Percentiles rank a stretch among this genome's conserved stretches.
phyloP scores from a whole-genome alignment of 2,329 filamentous ascomycete species.

The Ceratocystis colombiana region DNA sequence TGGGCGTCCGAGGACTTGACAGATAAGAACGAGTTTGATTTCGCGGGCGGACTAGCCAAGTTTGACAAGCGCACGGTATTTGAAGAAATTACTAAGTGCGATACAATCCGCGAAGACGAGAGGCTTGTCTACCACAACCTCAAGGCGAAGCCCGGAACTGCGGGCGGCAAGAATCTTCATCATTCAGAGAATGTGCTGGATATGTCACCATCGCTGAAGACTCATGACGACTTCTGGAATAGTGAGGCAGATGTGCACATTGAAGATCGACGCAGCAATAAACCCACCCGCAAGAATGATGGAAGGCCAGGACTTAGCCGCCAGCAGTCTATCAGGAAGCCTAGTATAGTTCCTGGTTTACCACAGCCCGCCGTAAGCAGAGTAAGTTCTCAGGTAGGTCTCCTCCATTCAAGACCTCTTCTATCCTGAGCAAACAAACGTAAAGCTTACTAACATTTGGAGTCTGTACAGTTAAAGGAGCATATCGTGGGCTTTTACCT shows the following conservation, averaged over 20 bases:
- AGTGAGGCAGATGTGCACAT: slow-evolving; percentile 53
- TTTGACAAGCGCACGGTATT: slow-evolving; percentile 92
- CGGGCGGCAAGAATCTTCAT: slow-evolving; percentile 80
- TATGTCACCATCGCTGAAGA: slow-evolving; percentile 35
- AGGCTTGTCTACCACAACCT: slow-evolving; percentile 88
- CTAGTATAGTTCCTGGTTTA: slow-evolving; percentile 36
- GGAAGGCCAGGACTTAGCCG: slow-evolving; percentile 18
- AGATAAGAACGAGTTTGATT: slow-evolving; percentile 93
- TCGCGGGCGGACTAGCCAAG: slow-evolving; percentile 77
- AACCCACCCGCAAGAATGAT: slow-evolving; percentile 20
- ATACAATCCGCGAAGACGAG: slow-evolving; percentile 78
- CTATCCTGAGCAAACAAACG: neutral
- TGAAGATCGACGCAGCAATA: slow-evolving; percentile 23
- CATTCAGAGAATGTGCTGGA: slow-evolving; percentile 87
- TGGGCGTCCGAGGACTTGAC: slow-evolving; percentile 96
- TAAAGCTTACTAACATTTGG: neutral
- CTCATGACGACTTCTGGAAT: slow-evolving; percentile 54
- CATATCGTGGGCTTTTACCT: slow-evolving; percentile 43
- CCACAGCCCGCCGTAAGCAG: slow-evolving; percentile 39
- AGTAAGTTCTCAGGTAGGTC: slow-evolving; percentile 22
- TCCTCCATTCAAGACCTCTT: neutral
- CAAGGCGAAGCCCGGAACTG: slow-evolving; percentile 55
- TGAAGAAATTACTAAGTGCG: slow-evolving; percentile 80
- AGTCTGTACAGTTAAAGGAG: slow-evolving; percentile 25
- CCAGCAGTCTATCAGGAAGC: slow-evolving; percentile 37